Base-by-base conservation (phyloP, 2,329 filamentous ascomycete genomes). In the Neurospora crassa region DNA sequence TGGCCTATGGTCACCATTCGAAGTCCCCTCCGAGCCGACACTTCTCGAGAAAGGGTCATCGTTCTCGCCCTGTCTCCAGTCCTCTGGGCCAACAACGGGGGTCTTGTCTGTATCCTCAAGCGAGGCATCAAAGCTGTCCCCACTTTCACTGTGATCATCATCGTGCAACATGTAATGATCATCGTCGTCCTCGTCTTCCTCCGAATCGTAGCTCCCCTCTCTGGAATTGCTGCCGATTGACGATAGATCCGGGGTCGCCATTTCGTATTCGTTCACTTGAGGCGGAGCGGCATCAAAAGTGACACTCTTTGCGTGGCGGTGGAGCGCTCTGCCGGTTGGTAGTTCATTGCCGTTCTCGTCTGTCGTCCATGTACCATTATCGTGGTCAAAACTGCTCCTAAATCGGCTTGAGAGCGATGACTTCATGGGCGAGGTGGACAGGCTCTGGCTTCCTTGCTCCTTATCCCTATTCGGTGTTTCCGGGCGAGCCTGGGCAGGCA, bases 61-160 rank as follows among this genome's bases (percentile, higher is more conserved):
- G 45, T 78, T 77, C 67, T 89, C 79, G 82, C 92, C 82, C 83
- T 94, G 92, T 74, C 92, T 90, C 96, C 96, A 99, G 79, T 97
- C 94, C 77, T 98, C 96, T 0, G 96, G 96, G 29, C 96, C 88
- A n/a, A 99, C 95, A 12, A 99, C 96, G 0, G 96, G 96, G 0
- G 96, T 98, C 84, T 98, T 98, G 78, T 97, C 93, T 5, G 93
- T 95, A 78, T 98, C 95, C 81, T 98, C 95, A 1, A 98, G 86
- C 7, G 94, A 97, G 16, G 93, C 95, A 81, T 98, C 95, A 76
- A 98, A 98, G 82, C 95, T 97, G 78, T 97, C 95, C 59, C 95
- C 92, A 67, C 87, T 86, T 59, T 95, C 92, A 63, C 87, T 86
- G 70, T 88, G 86, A 40, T 88, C 83, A 5, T 86, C 87, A 37